Conservation (phyloP, 176 grass and related monocot species). For the Aegilops sharonensis region DNA sequence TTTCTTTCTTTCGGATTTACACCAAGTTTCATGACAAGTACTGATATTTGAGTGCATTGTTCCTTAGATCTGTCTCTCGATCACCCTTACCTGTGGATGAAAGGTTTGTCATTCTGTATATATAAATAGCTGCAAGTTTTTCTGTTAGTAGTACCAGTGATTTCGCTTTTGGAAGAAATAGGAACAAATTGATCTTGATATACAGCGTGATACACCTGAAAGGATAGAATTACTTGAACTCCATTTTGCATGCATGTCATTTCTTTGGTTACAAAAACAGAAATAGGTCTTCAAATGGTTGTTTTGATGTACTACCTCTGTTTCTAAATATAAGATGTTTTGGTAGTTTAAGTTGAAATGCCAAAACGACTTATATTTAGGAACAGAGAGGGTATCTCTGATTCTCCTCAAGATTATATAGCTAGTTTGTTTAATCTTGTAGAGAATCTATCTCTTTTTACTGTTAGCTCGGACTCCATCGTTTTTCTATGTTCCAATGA, state of each 20-base stretch:
- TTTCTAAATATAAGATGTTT: too few species aligned
- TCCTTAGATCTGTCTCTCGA: conserved; percentile 29
- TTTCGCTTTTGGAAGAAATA: not conserved
- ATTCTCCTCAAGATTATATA: not conserved
- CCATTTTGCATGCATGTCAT: conserved; percentile 1
- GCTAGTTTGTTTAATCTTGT: not conserved
- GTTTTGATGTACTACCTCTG: not conserved
- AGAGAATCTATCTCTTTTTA: not conserved
- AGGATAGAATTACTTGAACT: not conserved
- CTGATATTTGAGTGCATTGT: conserved; percentile 2
- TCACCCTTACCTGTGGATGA: conserved; percentile 36
- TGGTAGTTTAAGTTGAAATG: too few species aligned
- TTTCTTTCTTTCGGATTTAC: not conserved
- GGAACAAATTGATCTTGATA: not conserved
- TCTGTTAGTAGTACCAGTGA: not conserved
- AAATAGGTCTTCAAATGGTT: not conserved
- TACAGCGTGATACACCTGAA: not conserved
- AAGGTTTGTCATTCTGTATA: conserved; percentile 31
- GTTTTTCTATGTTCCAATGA: conserved; percentile 24
- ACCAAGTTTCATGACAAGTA: not conserved
- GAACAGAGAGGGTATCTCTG: not conserved
- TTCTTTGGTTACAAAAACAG: not conserved
- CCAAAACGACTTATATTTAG: too few species aligned
- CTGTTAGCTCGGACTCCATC: not conserved
- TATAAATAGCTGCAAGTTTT: not conserved